phyloP scores from a whole-genome alignment of 306 rosid species.

The Dicorynia guianensis region DNA sequence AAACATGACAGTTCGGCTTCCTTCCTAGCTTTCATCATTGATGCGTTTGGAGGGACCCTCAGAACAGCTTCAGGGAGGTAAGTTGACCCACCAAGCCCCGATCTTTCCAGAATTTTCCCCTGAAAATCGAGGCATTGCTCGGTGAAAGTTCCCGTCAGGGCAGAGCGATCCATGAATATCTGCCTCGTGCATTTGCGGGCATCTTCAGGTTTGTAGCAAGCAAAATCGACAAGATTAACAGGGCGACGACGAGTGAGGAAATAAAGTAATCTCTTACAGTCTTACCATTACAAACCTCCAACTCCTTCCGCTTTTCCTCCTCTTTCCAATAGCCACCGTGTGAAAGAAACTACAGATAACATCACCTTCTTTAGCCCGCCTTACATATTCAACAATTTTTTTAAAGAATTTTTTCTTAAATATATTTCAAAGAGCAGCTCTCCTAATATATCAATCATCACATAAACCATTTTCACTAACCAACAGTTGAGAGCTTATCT shows the following conservation, averaged over 20 bases:
- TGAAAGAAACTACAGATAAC: too few relatives aligned
- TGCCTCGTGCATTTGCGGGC: conserved; percentile 61
- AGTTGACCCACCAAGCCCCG: conserved; percentile 70
- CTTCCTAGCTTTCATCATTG: conserved; percentile 65
- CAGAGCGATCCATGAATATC: conserved; percentile 57
- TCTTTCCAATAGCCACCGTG: too few relatives aligned
- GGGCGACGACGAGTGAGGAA: conserved; percentile 57
- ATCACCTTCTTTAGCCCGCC: too few relatives aligned
- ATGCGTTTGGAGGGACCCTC: conserved; percentile 63
- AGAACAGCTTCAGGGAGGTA: conserved; percentile 68
- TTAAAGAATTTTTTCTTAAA: too few relatives aligned
- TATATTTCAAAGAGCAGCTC: too few relatives aligned
- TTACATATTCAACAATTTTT: too few relatives aligned
- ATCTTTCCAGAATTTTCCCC: conserved; percentile 62
- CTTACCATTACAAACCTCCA: too few relatives aligned
- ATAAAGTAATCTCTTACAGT: too few relatives aligned
- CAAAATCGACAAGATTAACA: conserved; percentile 64
- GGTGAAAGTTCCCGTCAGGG: conserved; percentile 50
- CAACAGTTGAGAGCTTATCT: too few relatives aligned
- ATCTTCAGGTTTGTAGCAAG: conserved; percentile 68
- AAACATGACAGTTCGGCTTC: conserved; percentile 68
- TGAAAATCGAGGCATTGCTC: conserved; percentile 59
- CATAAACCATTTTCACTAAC: too few relatives aligned
- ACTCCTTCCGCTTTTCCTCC: too few relatives aligned
- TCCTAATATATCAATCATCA: too few relatives aligned